Conservation (phyloP, 1,139 yeast genomes). For the Suhomyces bribrorum region DNA sequence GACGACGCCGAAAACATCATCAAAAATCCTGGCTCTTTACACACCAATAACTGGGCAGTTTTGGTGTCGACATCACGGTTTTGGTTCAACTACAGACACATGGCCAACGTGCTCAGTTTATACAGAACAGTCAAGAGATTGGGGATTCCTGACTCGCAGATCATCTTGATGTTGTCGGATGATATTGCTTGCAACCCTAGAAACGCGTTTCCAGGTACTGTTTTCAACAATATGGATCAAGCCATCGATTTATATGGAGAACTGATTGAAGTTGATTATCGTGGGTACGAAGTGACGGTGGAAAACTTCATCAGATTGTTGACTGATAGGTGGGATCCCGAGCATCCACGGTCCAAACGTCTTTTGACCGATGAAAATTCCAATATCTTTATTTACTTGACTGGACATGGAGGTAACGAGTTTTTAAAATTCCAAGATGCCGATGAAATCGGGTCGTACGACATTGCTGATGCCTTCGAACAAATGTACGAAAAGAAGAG, state of each 20-base stretch:
- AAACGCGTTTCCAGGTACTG: slow-evolving; percentile 94
- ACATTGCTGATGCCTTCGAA: slow-evolving; percentile 94
- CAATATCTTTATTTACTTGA: slow-evolving; percentile 89
- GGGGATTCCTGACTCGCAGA: slow-evolving; percentile 97
- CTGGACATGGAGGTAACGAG: slow-evolving; percentile 99
- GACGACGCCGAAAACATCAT: slow-evolving; percentile 29
- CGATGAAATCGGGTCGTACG: slow-evolving; percentile 94
- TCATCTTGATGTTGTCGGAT: slow-evolving; percentile 92
- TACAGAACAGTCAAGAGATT: slow-evolving; percentile 92
- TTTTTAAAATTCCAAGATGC: slow-evolving; percentile 97
- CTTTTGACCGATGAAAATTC: slow-evolving; percentile 90
- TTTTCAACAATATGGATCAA: slow-evolving; percentile 90
- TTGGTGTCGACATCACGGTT: slow-evolving; percentile 92
- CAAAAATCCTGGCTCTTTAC: slow-evolving; percentile 37
- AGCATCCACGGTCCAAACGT: slow-evolving; percentile 90
- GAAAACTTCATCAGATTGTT: slow-evolving; percentile 87
- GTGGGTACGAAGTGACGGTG: slow-evolving; percentile 98
- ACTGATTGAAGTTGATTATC: slow-evolving; percentile 90
- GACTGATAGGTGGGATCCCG: slow-evolving; percentile 94
- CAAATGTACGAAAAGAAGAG: slow-evolving; percentile 96
- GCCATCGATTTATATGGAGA: slow-evolving; percentile 95
- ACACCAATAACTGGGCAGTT: slow-evolving; percentile 93
- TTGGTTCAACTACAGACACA: slow-evolving; percentile 97
- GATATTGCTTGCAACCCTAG: slow-evolving; percentile 97
- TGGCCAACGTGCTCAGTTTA: slow-evolving; percentile 94